A percentile compares a stretch with the other conserved stretches of the same genome.
Evolutionary conservation across 2,329 filamentous ascomycete species (phyloP).

Genomic region (Sporothrix pseudoabietina): DNA sequence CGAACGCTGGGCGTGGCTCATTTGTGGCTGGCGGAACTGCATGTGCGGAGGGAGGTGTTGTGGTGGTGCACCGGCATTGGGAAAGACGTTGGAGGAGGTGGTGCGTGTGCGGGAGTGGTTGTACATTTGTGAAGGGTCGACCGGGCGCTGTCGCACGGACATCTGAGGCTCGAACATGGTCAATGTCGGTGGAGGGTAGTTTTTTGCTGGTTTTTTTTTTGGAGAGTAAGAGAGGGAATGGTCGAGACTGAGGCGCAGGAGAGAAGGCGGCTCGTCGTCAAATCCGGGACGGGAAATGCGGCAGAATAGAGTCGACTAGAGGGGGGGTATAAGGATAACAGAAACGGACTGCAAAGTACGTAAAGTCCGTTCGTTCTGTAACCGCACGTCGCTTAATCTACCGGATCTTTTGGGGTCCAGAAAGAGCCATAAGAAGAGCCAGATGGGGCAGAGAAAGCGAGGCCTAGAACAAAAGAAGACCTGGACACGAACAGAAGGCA

Average conservation of each 20-base stretch:
- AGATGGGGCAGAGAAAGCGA: background rate
- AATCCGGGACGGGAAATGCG: conserved; percentile 17
- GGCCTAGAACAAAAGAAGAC: no score
- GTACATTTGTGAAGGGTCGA: conserved; percentile 46
- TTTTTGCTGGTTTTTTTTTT: background rate
- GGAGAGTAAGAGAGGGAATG: conserved; percentile 4
- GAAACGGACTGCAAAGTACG: background rate
- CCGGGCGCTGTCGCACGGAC: conserved; percentile 39
- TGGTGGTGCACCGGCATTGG: conserved; percentile 40
- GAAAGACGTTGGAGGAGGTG: conserved; percentile 59
- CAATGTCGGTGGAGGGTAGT: background rate
- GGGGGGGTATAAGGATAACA: background rate
- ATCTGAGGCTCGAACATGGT: conserved; percentile 42
- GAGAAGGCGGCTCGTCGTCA: background rate
- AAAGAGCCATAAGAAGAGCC: no score
- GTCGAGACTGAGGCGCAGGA: background rate
- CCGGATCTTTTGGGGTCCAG: background rate
- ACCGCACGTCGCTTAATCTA: conserved; percentile 14
- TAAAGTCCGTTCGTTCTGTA: background rate
- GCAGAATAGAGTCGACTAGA: conserved; percentile 3
- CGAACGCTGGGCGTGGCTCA: conserved; percentile 56
- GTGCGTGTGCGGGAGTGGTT: conserved; percentile 59
- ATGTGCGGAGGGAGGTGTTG: conserved; percentile 39
- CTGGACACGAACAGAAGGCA: conserved; percentile 6
- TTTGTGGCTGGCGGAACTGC: conserved; percentile 42